Conservation (phyloP, 192 early-diverging fungal species). For the Coemansia sp. region DNA sequence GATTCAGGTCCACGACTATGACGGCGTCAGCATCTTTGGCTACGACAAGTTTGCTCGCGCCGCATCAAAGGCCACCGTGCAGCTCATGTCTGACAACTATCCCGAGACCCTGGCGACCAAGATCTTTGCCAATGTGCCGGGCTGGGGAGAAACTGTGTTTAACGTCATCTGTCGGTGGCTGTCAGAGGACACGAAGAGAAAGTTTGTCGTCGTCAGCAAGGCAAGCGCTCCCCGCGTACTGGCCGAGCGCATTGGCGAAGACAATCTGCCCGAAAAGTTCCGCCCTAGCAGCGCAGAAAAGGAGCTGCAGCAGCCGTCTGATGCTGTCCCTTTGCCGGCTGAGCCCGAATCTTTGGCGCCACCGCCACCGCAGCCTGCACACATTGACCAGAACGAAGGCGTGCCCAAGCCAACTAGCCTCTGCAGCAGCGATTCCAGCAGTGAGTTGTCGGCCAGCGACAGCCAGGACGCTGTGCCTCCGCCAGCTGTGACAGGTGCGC, state of each 20-base stretch:
- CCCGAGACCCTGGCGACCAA: slow-evolving; percentile 66
- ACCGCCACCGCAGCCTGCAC: slow-evolving; percentile 16
- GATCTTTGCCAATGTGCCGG: slow-evolving; percentile 65
- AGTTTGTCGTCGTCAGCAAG: slow-evolving; percentile 65
- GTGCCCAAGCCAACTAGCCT: slow-evolving; percentile 22
- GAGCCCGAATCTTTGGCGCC: neutral
- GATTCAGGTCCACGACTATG: slow-evolving; percentile 67
- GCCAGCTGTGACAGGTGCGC: slow-evolving; percentile 24
- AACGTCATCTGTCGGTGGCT: slow-evolving; percentile 61
- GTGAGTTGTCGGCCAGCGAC: neutral
- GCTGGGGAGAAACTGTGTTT: slow-evolving; percentile 65
- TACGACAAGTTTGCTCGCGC: slow-evolving; percentile 56
- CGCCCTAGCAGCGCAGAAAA: neutral
- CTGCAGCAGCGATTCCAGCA: neutral
- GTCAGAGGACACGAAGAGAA: slow-evolving; percentile 61
- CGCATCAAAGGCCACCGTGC: slow-evolving; percentile 59
- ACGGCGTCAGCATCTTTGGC: slow-evolving; percentile 55
- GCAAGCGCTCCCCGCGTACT: slow-evolving; percentile 30
- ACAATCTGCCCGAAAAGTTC: slow-evolving; percentile 47
- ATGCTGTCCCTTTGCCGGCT: neutral
- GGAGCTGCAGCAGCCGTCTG: neutral
- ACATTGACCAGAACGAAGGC: slow-evolving; percentile 23
- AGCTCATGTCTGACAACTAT: slow-evolving; percentile 66
- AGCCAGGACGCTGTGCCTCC: neutral
- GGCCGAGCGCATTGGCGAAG: slow-evolving; percentile 41